Percentiles rank a stretch among this genome's conserved stretches.
Evolutionary conservation across 2,329 filamentous ascomycete genomes (phyloP).

Genomic region (Fusarium virguliforme): DNA sequence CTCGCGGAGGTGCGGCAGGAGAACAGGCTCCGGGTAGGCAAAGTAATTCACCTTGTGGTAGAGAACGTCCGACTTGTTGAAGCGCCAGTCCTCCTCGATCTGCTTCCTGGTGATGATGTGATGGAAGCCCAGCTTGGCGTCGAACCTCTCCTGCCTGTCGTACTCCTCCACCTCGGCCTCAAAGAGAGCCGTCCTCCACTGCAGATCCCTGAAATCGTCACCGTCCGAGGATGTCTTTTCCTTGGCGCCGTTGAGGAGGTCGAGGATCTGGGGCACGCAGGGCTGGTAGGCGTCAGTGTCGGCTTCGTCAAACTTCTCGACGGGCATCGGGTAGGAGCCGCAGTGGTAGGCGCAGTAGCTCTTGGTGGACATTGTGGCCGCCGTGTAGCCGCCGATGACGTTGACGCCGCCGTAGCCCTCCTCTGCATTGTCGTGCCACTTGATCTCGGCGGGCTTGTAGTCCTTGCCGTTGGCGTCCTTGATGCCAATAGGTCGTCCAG

Average conservation of each 20-base stretch:
- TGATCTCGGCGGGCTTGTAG: constrained; percentile 49
- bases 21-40: constrained; percentile 53
- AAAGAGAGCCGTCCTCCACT: constrained; percentile 56
- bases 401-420: constrained; percentile 60
- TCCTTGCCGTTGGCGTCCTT: constrained; percentile 47
- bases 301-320: constrained; percentile 62
- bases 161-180: constrained; percentile 56
- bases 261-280: constrained; percentile 60
- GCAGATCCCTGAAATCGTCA: constrained; percentile 49
- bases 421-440: constrained; percentile 45
- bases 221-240: constrained; percentile 32
- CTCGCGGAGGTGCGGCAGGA: constrained; percentile 54
- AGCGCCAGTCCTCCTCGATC: constrained; percentile 47
- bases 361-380: constrained; percentile 63
- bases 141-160: constrained; percentile 56
- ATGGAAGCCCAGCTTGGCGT: constrained; percentile 54
- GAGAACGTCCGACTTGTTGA: constrained; percentile 46
- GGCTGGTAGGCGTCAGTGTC: constrained; percentile 62
- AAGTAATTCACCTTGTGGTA: constrained; percentile 55
- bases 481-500: constrained; percentile 42
- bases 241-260: constrained; percentile 55
- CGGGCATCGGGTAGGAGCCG: constrained; percentile 61
- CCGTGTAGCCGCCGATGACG: constrained; percentile 59
- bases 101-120: constrained; percentile 53
- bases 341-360: constrained; percentile 62